These are phyloP conservation scores for Boechera divaricarpa DNA, from an alignment of 345 rosid species.

Conservation along the genomic window DNA sequence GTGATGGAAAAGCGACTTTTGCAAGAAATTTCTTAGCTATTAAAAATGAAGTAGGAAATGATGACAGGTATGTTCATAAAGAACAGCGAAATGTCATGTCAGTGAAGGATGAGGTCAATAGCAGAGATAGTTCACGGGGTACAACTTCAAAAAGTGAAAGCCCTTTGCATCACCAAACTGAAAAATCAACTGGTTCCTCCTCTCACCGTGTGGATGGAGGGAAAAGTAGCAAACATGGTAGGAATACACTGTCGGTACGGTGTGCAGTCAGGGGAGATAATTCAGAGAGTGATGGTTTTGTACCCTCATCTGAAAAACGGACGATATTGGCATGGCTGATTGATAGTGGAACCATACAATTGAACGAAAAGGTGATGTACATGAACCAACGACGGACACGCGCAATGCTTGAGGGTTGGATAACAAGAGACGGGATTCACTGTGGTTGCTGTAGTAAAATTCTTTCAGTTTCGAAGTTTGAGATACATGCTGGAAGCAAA, in stretches of 20 bases:
- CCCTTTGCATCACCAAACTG: slow-evolving; percentile 42
- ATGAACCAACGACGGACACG: slow-evolving; percentile 58
- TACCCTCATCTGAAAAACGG: slow-evolving; percentile 65
- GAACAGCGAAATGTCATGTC: slow-evolving; percentile 60
- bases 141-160: slow-evolving; percentile 48
- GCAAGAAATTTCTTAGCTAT: slow-evolving; percentile 44
- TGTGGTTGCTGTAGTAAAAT: slow-evolving; percentile 89
- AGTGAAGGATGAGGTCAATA: slow-evolving; percentile 52
- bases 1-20: slow-evolving; percentile 47
- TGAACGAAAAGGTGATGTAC: slow-evolving; percentile 72
- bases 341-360: slow-evolving; percentile 62
- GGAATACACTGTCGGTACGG: slow-evolving; percentile 73
- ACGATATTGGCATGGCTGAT: slow-evolving; percentile 83
- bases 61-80: slow-evolving; percentile 62
- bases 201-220: slow-evolving; percentile 60
- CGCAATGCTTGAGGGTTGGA: slow-evolving; percentile 68
- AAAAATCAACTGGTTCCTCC: slow-evolving; percentile 49
- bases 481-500: slow-evolving; percentile 88
- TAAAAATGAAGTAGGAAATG: slow-evolving; percentile 52
- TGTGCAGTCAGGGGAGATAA: slow-evolving; percentile 51
- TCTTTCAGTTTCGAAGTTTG: slow-evolving; percentile 69
- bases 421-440: slow-evolving; percentile 76
- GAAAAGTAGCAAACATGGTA: slow-evolving; percentile 67
- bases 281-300: slow-evolving; percentile 62
- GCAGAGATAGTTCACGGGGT: slow-evolving; percentile 44